A percentile compares a stretch with the other conserved stretches of the same genome.
phyloP scores from a whole-genome alignment of 2,329 filamentous ascomycete genomes.

The Aspergillus luchuensis region DNA sequence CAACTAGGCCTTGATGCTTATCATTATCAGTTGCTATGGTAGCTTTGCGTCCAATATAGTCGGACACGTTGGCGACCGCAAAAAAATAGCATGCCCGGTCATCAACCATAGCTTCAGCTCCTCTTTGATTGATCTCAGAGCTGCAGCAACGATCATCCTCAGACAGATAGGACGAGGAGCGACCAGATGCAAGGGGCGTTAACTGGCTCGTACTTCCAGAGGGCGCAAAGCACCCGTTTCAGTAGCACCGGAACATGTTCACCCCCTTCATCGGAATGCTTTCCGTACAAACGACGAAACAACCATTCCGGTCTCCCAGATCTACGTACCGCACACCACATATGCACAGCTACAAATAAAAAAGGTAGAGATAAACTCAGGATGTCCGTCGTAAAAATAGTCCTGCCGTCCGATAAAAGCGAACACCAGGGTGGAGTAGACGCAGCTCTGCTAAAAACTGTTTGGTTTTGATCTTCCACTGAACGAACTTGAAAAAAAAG shows the following conservation, averaged over 20 bases:
- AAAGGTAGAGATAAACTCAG: not conserved
- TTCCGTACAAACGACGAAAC: not conserved
- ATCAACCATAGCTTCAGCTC: not conserved
- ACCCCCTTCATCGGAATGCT: not conserved
- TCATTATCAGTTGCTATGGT: not conserved
- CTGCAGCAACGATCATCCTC: not conserved
- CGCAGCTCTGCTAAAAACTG: slow-evolving; percentile 54
- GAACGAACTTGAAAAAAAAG: slow-evolving; percentile 47
- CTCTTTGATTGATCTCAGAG: not conserved
- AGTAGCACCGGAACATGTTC: not conserved
- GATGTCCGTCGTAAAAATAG: slow-evolving; percentile 51
- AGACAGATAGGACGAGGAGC: not conserved
- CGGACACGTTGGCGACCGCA: not conserved
- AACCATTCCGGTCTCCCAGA: not conserved
- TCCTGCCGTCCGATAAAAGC: slow-evolving; percentile 44
- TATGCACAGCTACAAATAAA: not conserved
- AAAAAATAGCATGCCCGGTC: not conserved
- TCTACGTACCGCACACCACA: too few species aligned
- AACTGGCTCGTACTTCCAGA: not conserved
- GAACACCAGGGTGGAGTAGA: slow-evolving; percentile 53
- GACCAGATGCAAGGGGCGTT: not conserved
- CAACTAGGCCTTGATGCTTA: not conserved
- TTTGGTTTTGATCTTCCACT: slow-evolving; percentile 51
- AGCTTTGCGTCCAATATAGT: too few species aligned
- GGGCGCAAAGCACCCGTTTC: not conserved